A percentile compares a stretch with the other conserved stretches of the same genome.
phyloP scores from a whole-genome alignment of 495 filamentous ascomycete species.

The Xylaria longipes region DNA sequence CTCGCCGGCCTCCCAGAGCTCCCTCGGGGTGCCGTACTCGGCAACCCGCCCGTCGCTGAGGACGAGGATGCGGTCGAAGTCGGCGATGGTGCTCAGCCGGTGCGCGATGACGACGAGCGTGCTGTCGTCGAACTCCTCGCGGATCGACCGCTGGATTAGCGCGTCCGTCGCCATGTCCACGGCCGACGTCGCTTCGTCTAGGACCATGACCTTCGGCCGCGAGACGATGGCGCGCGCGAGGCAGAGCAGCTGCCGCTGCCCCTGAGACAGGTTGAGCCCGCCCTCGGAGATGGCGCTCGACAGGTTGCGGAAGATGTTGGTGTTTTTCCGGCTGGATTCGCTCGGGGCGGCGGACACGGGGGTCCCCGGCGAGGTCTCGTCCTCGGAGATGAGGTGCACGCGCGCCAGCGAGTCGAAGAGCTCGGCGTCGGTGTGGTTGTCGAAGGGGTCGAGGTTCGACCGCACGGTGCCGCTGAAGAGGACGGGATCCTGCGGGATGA shows the following conservation, averaged over 20 bases:
- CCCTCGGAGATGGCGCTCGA: constrained; percentile 72
- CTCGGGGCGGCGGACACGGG: constrained; percentile 35
- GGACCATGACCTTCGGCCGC: constrained; percentile 81
- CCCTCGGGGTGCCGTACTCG: constrained; percentile 74
- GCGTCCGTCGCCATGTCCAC: constrained; percentile 88
- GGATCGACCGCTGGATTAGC: constrained; percentile 81
- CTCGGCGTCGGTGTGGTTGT: constrained; percentile 72
- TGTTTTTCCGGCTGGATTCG: constrained; percentile 51
- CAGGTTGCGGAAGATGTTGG: constrained; percentile 68
- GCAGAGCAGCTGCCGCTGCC: constrained; percentile 87
- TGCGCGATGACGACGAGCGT: constrained; percentile 90
- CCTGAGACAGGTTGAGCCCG: constrained; percentile 83
- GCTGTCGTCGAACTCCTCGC: constrained; percentile 77
- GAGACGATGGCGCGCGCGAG: constrained; percentile 85
- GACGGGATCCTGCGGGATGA: constrained; percentile 87
- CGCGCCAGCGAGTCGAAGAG: constrained; percentile 77
- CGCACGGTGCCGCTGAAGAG: constrained; percentile 87
- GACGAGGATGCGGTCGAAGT: constrained; percentile 86
- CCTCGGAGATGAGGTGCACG: constrained; percentile 70
- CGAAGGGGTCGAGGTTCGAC: constrained; percentile 82
- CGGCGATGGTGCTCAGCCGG: constrained; percentile 81
- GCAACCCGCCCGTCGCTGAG: constrained; percentile 76
- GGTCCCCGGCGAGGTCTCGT: constrained; percentile 33
- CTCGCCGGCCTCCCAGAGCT: constrained; percentile 63
- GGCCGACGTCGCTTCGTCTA: constrained; percentile 89